These are phyloP conservation scores for Encephalitozoon cuniculi DNA, from an alignment of 371 early-diverging fungal genomes.

Conservation along the genomic window DNA sequence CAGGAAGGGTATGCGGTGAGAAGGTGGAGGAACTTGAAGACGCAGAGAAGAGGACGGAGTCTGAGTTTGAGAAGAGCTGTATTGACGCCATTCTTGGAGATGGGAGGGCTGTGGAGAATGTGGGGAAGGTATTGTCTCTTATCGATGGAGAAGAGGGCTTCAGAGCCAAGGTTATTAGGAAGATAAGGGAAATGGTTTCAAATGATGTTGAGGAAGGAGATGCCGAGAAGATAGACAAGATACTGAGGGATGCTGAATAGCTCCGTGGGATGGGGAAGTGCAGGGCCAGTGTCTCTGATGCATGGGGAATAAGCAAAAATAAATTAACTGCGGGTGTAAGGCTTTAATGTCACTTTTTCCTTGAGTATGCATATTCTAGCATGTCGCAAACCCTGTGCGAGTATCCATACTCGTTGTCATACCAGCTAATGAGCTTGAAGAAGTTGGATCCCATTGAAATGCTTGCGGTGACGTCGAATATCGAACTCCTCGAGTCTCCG, in stretches of 20 bases:
- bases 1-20: neutral
- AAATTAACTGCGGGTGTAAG: neutral
- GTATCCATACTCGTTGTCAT: constrained; percentile 74
- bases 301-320: no score
- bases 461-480: constrained; percentile 91
- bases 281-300: no score
- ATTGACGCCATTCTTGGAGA: constrained; percentile 13
- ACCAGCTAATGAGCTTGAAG: constrained; percentile 95
- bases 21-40: neutral
- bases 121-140: neutral
- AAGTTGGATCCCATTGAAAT: constrained; percentile 85
- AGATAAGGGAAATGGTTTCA: constrained; percentile 13
- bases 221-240: neutral
- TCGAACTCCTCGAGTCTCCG: constrained; percentile 75
- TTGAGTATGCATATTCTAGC: constrained; percentile 35
- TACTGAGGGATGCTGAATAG: neutral
- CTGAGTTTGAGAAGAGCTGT: constrained; percentile 7
- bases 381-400: constrained; percentile 67
- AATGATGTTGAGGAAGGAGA: neutral
- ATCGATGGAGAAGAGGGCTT: neutral
- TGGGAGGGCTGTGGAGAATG: neutral
- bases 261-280: neutral
- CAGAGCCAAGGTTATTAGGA: neutral
- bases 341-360: neutral
- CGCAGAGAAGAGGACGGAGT: neutral